Evolutionary conservation across 31 red algal genomes (phyloP), one percentile per base, ranked within the genome.

Genomic region (Endocladia muricata): DNA sequence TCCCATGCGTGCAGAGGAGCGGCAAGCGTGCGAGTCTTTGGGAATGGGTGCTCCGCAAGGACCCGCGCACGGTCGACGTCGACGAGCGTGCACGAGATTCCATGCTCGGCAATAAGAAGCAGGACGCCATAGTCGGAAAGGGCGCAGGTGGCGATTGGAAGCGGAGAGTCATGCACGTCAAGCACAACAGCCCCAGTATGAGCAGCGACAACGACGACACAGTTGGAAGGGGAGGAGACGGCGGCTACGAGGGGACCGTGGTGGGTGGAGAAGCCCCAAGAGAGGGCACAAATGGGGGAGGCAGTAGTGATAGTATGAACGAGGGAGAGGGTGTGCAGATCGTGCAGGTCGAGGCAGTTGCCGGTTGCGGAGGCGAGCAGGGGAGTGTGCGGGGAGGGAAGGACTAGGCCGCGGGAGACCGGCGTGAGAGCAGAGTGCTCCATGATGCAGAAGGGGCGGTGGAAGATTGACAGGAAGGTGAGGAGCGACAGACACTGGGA

Each of bases 321-420:
- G 6, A 67, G 62, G 4, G 19, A 32, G 7, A 67, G 25, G 23
- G 62, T 67, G 29, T 28, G 6, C 4, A 67, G 29, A 35, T 67
- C 62, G 62, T 36, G 38, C n/a, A 67, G 33, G 5, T 67, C 62
- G 3, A 67, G 62, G 33, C 62, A 67, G 17, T 67, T 67, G 25
- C 33, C 33, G 17, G 25, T 32, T 7, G 62, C 62, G 33, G 25
- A 31, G 0, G 62, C 62, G 4, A 67, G 29, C 25, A 21, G 33
- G 6, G 62, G 29, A 17, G 62, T 37, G 17, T n/a, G 21, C 22
- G 62, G 62, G 6, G 62, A 67, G 7, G 33, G 29, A 9, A 58
- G 6, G 4, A 28, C 55, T 6, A 58, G 55, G 55, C 55, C 55
- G 6, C 25, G 55, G 13, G 55, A 58, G 55, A 58, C 30, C 3